Percentiles rank a stretch among this genome's conserved stretches.
Evolutionary conservation across 768 basidiomycete genomes (phyloP).

Genomic region (Rhodotorula kratochvilovae): DNA sequence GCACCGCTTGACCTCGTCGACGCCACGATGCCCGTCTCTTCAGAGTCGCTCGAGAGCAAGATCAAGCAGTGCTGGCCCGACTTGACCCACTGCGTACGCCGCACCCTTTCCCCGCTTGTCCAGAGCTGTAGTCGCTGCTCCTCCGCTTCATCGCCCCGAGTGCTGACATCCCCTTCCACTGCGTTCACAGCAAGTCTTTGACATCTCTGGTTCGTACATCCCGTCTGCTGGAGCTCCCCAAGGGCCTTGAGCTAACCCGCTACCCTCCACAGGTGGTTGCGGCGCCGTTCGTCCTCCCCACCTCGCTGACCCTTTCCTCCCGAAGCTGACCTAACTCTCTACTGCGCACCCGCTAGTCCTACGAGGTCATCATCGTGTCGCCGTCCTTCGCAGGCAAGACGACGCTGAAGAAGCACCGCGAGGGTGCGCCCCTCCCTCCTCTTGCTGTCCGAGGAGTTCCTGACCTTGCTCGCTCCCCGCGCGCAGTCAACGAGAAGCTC

Average conservation of each 20-base stretch:
- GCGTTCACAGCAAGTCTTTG: constrained; percentile 39
- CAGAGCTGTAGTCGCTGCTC: background rate
- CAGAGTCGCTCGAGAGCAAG: constrained; percentile 29
- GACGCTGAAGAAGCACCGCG: constrained; percentile 41
- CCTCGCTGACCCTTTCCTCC: background rate
- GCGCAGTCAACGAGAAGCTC: constrained; percentile 41
- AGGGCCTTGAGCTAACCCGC: background rate
- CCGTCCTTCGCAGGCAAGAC: constrained; percentile 41
- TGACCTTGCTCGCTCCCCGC: background rate
- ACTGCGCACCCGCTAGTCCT: constrained; percentile 31
- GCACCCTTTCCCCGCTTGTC: background rate
- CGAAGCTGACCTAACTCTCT: too few species aligned
- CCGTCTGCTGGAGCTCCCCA: too few species aligned
- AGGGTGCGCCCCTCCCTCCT: constrained; percentile 21
- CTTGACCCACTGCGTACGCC: constrained; percentile 27
- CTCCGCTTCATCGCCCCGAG: background rate
- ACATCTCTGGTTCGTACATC: constrained; percentile 35
- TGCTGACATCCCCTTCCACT: constrained; percentile 1
- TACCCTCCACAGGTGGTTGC: constrained; percentile 23
- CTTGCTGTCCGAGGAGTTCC: background rate
- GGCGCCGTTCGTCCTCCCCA: constrained; percentile 29
- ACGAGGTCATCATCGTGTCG: constrained; percentile 43
- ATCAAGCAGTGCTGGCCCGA: constrained; percentile 21
- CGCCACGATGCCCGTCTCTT: constrained; percentile 15
- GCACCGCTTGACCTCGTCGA: background rate